Conservation (phyloP, 768 basidiomycete genomes). For the Termitomyces sp. region DNA sequence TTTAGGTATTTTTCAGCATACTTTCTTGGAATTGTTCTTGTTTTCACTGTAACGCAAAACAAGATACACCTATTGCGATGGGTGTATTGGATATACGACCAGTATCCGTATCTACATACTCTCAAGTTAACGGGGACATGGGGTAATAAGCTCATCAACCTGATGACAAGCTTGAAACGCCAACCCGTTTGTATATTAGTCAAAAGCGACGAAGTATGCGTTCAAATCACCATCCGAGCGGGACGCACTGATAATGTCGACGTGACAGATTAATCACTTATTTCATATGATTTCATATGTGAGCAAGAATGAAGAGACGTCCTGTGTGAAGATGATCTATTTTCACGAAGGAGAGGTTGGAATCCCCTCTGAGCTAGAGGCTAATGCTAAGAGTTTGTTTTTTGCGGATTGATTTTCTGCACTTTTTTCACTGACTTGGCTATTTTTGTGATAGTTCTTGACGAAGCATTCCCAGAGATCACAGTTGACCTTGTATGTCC, state of each 20-base stretch:
- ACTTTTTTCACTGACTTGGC: neutral
- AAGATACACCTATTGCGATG: conserved; percentile 51
- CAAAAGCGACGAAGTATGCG: conserved; percentile 61
- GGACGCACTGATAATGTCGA: neutral
- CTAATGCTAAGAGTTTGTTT: conserved; percentile 57
- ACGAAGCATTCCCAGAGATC: conserved; percentile 63
- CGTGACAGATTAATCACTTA: conserved; percentile 55
- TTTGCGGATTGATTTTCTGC: neutral
- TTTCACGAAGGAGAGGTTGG: conserved; percentile 51
- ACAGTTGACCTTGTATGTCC: conserved; percentile 56
- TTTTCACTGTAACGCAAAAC: conserved; percentile 50
- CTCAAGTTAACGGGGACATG: conserved; percentile 33
- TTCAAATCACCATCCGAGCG: neutral
- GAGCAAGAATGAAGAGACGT: conserved; percentile 64
- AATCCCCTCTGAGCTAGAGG: conserved; percentile 68
- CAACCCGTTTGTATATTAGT: conserved; percentile 60
- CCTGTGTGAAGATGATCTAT: conserved; percentile 65
- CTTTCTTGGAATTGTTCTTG: conserved; percentile 41
- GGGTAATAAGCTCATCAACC: conserved; percentile 38
- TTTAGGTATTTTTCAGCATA: conserved; percentile 62
- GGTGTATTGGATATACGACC: conserved; percentile 63
- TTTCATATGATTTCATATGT: conserved; percentile 69
- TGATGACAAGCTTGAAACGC: conserved; percentile 43
- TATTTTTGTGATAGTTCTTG: conserved; percentile 34
- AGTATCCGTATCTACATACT: conserved; percentile 45